Percentiles rank a stretch among this genome's conserved stretches.
These are phyloP conservation scores for Talaromyces verruculosus DNA, from an alignment of 2,329 filamentous ascomycete species.

Conservation along the genomic window DNA sequence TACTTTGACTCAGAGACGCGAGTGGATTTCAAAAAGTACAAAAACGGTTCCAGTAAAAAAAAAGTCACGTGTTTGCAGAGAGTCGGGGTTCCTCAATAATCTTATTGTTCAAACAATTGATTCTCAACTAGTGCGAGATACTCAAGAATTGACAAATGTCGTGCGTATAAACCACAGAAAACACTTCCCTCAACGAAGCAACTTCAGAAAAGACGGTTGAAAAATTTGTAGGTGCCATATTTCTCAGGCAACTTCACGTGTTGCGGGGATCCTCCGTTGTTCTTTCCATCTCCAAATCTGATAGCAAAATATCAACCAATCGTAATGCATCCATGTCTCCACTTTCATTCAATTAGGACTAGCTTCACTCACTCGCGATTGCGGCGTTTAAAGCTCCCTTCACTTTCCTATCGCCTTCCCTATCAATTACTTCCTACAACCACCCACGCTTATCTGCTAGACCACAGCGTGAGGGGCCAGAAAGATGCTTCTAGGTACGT, in stretches of 20 bases:
- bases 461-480: not conserved
- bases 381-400: constrained; percentile 9
- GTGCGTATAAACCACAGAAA: not conserved
- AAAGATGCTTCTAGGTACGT: constrained; percentile 38
- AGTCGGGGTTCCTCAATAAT: not conserved
- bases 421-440: not conserved
- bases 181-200: not conserved
- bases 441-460: not conserved
- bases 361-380: constrained; percentile 14
- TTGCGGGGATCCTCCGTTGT: constrained; percentile 14
- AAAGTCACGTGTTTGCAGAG: constrained; percentile 10
- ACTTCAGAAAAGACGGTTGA: not conserved
- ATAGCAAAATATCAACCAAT: not conserved
- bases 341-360: not conserved
- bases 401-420: not conserved
- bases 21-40: constrained; percentile 20
- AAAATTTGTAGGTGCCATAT: constrained; percentile 2
- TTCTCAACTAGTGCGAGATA: not conserved
- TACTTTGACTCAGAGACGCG: constrained; percentile 6
- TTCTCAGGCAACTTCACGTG: constrained; percentile 10
- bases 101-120: not conserved
- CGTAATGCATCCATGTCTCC: no score
- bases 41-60: constrained; percentile 5
- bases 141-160: not conserved
- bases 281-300: not conserved